Evolutionary conservation across 108 stramenopile species (phyloP).

Genomic region (Pseudonitzschia multiseries): DNA sequence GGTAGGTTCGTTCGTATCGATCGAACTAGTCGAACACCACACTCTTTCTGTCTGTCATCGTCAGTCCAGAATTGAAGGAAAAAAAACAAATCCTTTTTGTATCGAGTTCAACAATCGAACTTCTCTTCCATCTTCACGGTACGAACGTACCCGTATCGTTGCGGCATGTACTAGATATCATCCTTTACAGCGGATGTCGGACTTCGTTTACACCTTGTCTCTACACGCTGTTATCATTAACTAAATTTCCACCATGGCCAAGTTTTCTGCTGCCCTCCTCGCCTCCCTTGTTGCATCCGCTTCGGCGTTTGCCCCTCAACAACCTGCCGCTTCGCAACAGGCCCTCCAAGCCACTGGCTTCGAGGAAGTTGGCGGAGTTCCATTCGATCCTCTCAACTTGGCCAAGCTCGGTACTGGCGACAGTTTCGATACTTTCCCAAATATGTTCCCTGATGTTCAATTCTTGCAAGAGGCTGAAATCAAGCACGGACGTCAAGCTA

Average conservation of each 20-base stretch:
- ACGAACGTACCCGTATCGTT: not conserved
- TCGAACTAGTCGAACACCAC: not conserved
- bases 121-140: not conserved
- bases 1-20: slow-evolving; percentile 23
- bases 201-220: slow-evolving; percentile 1
- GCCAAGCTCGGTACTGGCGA: slow-evolving; percentile 53
- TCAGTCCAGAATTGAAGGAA: slow-evolving; percentile 8
- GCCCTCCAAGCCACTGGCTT: slow-evolving; percentile 49
- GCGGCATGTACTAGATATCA: not conserved
- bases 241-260: slow-evolving; percentile 47
- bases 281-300: slow-evolving; percentile 48
- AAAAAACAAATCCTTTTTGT: slow-evolving; percentile 5
- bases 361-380: slow-evolving; percentile 48
- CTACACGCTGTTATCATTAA: not conserved
- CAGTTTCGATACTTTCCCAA: slow-evolving; percentile 80
- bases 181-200: not conserved
- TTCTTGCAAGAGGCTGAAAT: slow-evolving; percentile 89
- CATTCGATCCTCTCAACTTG: slow-evolving; percentile 65
- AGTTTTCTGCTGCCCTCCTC: slow-evolving; percentile 40
- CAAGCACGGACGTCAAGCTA: slow-evolving; percentile 91
- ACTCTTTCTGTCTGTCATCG: not conserved
- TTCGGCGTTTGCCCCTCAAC: slow-evolving; percentile 54
- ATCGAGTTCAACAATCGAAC: slow-evolving; percentile 6
- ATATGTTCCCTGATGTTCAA: slow-evolving; percentile 89
- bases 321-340: slow-evolving; percentile 13